A percentile compares a stretch with the other conserved stretches of the same genome.
phyloP scores from a whole-genome alignment of 306 rosid species.

The Cucumis sativus region DNA sequence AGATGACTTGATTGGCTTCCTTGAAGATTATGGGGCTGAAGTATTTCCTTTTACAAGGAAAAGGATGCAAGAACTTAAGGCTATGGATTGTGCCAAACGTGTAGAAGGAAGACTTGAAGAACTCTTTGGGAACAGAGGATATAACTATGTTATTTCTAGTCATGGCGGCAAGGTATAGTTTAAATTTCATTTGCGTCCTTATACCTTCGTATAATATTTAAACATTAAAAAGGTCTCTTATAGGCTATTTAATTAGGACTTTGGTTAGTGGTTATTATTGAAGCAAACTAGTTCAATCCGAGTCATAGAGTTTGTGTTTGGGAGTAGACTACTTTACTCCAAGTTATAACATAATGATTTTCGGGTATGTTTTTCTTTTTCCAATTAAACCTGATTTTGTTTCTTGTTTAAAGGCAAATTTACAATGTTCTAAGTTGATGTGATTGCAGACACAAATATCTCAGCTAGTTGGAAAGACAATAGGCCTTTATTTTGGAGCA shows the following conservation, averaged over 20 bases:
- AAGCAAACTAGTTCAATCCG: too few relatives aligned
- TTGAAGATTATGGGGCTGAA: conserved; percentile 79
- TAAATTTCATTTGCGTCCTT: background rate
- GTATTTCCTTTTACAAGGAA: conserved; percentile 82
- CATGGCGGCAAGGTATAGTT: conserved; percentile 46
- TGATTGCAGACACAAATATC: conserved; percentile 39
- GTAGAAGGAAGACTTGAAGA: conserved; percentile 52
- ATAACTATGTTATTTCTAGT: conserved; percentile 37
- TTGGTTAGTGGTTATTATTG: too few relatives aligned
- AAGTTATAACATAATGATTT: too few relatives aligned
- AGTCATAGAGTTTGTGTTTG: too few relatives aligned
- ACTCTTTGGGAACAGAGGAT: conserved; percentile 45
- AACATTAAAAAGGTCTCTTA: background rate
- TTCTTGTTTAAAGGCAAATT: background rate
- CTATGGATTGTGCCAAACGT: conserved; percentile 44
- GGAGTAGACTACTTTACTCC: too few relatives aligned
- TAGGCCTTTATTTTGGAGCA: conserved; percentile 76
- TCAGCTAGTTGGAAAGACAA: conserved; percentile 56
- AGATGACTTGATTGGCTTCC: conserved; percentile 51
- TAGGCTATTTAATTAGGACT: background rate
- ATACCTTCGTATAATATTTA: background rate
- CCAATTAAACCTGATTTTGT: background rate
- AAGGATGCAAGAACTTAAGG: conserved; percentile 52
- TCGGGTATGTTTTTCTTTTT: too few relatives aligned
- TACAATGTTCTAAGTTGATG: background rate